Conservation (phyloP, 2,329 filamentous ascomycete species). For the Pestalotiopsis sp. region DNA sequence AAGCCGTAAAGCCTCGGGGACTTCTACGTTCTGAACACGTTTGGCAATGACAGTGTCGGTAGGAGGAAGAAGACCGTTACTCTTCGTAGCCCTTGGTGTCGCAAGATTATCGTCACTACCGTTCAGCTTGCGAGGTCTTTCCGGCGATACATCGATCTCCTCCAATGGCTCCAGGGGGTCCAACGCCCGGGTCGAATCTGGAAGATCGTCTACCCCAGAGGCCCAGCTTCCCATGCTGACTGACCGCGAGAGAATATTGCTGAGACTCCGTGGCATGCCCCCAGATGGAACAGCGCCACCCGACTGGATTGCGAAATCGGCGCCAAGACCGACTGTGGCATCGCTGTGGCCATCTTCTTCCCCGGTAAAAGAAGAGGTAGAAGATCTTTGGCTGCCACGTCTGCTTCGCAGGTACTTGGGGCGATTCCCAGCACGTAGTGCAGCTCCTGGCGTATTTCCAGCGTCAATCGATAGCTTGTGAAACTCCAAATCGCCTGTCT, state of each 20-base stretch:
- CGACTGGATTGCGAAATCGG: conserved; percentile 81
- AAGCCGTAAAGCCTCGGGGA: conserved; percentile 83
- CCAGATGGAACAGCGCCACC: conserved; percentile 70
- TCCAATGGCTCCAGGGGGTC: conserved; percentile 52
- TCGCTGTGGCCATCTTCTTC: conserved; percentile 72
- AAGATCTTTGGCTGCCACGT: conserved; percentile 60
- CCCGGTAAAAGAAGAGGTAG: conserved; percentile 59
- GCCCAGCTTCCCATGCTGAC: conserved; percentile 90
- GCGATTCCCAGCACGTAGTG: conserved; percentile 47
- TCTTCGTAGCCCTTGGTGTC: conserved; percentile 69
- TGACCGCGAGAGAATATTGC: conserved; percentile 67
- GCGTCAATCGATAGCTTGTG: conserved; percentile 39
- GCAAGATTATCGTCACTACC: conserved; percentile 52
- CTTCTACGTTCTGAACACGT: conserved; percentile 86
- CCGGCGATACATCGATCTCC: conserved; percentile 44
- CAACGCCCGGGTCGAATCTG: conserved; percentile 41
- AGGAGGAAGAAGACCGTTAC: conserved; percentile 59
- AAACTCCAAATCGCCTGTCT: conserved; percentile 33
- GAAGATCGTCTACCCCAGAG: conserved; percentile 67
- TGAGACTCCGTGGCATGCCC: conserved; percentile 50
- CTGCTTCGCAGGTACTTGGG: conserved; percentile 62
- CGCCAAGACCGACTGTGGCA: conserved; percentile 64
- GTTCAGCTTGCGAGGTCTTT: conserved; percentile 29
- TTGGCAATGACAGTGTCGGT: conserved; percentile 88
- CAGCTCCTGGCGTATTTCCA: conserved; percentile 47